Evolutionary conservation across 2,329 filamentous ascomycete genomes (phyloP).

Genomic region (Epichloe amarillans): DNA sequence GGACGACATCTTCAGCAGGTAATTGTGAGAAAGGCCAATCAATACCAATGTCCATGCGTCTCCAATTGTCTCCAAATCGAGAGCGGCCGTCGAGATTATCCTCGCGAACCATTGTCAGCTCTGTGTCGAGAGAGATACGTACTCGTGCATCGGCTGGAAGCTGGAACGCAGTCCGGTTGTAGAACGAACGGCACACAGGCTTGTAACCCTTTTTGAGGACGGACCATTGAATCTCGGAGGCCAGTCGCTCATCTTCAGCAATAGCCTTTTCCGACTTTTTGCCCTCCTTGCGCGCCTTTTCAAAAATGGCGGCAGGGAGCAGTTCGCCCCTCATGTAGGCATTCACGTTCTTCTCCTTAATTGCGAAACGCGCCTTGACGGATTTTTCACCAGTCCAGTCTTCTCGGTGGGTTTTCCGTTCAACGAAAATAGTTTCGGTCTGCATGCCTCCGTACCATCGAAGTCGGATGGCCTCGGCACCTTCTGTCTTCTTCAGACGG

Average conservation of each 20-base stretch:
- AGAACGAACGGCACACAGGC: slow-evolving; percentile 90
- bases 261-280: slow-evolving; percentile 92
- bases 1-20: slow-evolving; percentile 68
- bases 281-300: slow-evolving; percentile 88
- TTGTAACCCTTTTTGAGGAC: slow-evolving; percentile 74
- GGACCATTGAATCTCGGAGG: slow-evolving; percentile 86
- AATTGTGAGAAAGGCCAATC: slow-evolving; percentile 90
- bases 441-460: slow-evolving; percentile 98
- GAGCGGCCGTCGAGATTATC: slow-evolving; percentile 77
- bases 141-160: slow-evolving; percentile 91
- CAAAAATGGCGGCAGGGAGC: slow-evolving; percentile 79
- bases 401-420: slow-evolving; percentile 94
- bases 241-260: slow-evolving; percentile 77
- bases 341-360: slow-evolving; percentile 97
- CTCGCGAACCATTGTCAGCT: slow-evolving; percentile 87
- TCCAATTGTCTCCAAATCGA: slow-evolving; percentile 80
- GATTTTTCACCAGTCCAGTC: slow-evolving; percentile 99
- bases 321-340: slow-evolving; percentile 74
- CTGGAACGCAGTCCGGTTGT: slow-evolving; percentile 96
- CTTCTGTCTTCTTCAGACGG: slow-evolving; percentile 92
- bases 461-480: slow-evolving; percentile 88
- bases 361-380: slow-evolving; percentile 87
- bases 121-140: slow-evolving; percentile 91
- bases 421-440: slow-evolving; percentile 87
- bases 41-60: slow-evolving; percentile 92